These are phyloP conservation scores for Kazachstania kunashirensis DNA, from an alignment of 805 yeast genomes.

Conservation along the genomic window DNA sequence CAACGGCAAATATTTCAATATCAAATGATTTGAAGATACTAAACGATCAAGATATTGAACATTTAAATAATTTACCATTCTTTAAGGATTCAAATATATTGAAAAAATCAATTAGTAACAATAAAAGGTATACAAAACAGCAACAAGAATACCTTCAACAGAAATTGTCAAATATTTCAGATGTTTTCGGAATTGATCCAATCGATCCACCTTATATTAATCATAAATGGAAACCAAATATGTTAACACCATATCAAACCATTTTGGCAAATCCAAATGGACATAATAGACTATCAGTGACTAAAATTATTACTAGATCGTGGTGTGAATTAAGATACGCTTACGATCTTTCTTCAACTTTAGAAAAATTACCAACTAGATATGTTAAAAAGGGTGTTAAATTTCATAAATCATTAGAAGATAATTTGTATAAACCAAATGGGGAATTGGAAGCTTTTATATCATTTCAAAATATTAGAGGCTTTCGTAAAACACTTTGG, in stretches of 20 bases:
- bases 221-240: conserved; percentile 11
- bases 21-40: too few relatives aligned
- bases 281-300: conserved; percentile 34
- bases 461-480: conserved; percentile 13
- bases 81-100: neutral
- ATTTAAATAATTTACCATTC: conserved; percentile 1
- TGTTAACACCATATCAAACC: conserved; percentile 14
- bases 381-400: conserved; percentile 40
- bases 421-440: conserved; percentile 34
- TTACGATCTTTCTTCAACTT: conserved; percentile 43
- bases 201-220: conserved; percentile 10
- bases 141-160: conserved; percentile 11
- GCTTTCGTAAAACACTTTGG: conserved; percentile 16
- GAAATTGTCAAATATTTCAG: conserved; percentile 13
- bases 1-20: too few relatives aligned
- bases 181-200: conserved; percentile 14
- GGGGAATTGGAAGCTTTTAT: conserved; percentile 10
- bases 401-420: conserved; percentile 42
- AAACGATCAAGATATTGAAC: too few relatives aligned
- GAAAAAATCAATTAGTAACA: neutral
- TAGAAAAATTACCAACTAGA: conserved; percentile 28
- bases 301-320: conserved; percentile 44
- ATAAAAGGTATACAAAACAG: neutral
- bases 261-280: conserved; percentile 3
- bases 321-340: conserved; percentile 63